These are phyloP conservation scores for Cladochytrium replicatum DNA, from an alignment of 192 early-diverging fungal genomes.

Conservation along the genomic window DNA sequence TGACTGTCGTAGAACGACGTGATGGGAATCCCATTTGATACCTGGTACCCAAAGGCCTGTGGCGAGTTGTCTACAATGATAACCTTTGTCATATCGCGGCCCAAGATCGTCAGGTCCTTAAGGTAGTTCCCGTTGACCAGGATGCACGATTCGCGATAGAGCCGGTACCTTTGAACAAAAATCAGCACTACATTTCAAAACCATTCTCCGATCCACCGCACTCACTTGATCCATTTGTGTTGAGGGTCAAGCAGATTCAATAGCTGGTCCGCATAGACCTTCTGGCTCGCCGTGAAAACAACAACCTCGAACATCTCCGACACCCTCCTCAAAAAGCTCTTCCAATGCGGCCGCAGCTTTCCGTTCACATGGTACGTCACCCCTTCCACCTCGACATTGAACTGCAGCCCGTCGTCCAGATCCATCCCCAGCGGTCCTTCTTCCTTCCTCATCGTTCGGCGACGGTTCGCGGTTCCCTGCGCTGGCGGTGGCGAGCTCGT, in stretches of 20 bases:
- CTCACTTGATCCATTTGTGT: conserved; percentile 43
- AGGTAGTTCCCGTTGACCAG: conserved; percentile 56
- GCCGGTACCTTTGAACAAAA: no score
- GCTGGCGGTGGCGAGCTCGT: no score
- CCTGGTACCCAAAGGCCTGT: conserved; percentile 66
- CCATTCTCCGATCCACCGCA: no score
- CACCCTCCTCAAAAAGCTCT: conserved; percentile 46
- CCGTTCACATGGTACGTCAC: no score
- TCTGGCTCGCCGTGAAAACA: conserved; percentile 65
- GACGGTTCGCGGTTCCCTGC: no score
- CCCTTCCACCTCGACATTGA: no score
- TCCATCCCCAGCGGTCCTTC: no score
- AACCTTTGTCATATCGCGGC: conserved; percentile 53
- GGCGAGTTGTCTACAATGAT: conserved; percentile 64
- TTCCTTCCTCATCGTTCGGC: no score
- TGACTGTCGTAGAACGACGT: conserved; percentile 67
- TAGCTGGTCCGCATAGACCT: conserved; percentile 57
- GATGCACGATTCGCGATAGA: conserved; percentile 61
- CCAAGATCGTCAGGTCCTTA: conserved; percentile 62
- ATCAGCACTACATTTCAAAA: no score
- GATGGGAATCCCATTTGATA: conserved; percentile 61
- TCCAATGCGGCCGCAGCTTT: conserved; percentile 53
- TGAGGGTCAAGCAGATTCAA: conserved; percentile 54
- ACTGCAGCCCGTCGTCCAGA: no score
- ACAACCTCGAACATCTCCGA: conserved; percentile 59